Evolutionary conservation across 257 asterid species (phyloP).

Genomic region (Capsicum baccatum): DNA sequence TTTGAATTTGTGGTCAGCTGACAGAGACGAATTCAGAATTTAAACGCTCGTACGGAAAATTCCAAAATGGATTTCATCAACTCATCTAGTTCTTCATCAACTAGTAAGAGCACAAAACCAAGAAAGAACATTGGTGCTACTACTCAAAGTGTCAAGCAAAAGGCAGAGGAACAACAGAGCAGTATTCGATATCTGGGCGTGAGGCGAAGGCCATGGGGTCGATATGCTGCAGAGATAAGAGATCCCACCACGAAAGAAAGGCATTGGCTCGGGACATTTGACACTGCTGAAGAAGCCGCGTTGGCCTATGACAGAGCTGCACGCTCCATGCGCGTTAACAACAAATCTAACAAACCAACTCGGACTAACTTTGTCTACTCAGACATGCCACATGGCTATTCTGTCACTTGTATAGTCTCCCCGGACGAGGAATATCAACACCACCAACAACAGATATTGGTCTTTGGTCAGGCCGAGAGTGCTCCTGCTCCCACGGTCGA

Average conservation of each 20-base stretch:
- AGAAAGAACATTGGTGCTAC: neutral
- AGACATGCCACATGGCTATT: constrained; percentile 85
- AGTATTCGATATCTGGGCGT: constrained; percentile 68
- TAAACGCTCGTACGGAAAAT: neutral
- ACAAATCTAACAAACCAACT: constrained; percentile 45
- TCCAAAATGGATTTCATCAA: neutral
- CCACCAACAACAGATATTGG: constrained; percentile 34
- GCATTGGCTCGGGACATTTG: constrained; percentile 91
- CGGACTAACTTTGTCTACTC: constrained; percentile 92
- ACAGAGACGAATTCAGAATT: neutral
- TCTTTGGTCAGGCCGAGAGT: constrained; percentile 36
- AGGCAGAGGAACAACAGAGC: constrained; percentile 33
- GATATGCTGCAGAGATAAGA: constrained; percentile 88
- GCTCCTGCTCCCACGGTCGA: neutral
- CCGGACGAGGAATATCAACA: constrained; percentile 62
- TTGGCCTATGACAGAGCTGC: constrained; percentile 89
- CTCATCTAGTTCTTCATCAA: neutral
- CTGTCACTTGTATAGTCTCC: constrained; percentile 78
- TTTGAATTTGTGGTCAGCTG: neutral
- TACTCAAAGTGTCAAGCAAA: constrained; percentile 32
- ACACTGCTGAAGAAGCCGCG: constrained; percentile 93
- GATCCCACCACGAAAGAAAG: constrained; percentile 85
- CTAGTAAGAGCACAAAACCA: neutral
- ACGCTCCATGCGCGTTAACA: constrained; percentile 69
- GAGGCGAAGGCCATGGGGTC: constrained; percentile 85